phyloP scores from a whole-genome alignment of 2,329 filamentous ascomycete species.

The Coniochaeta ligniaria region DNA sequence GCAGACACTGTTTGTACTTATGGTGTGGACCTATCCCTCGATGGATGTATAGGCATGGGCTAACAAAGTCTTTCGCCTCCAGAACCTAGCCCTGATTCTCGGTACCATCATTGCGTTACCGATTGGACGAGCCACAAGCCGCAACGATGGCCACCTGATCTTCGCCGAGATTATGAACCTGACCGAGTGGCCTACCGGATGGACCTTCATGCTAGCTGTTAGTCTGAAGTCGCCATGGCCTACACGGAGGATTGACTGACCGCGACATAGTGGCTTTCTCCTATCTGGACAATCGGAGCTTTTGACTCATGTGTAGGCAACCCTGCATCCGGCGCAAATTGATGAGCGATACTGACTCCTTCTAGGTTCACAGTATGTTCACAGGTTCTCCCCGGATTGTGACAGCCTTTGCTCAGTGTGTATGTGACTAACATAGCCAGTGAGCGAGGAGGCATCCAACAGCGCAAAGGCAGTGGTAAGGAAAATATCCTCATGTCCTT shows the following conservation, averaged over 20 bases:
- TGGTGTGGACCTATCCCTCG: neutral
- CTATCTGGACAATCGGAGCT: conserved; percentile 54
- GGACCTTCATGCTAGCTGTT: conserved; percentile 48
- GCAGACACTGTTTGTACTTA: conserved; percentile 37
- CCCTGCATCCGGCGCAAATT: too few relatives aligned
- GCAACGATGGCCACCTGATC: conserved; percentile 40
- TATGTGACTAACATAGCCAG: conserved; percentile 14
- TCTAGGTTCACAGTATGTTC: conserved; percentile 10
- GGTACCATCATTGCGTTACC: conserved; percentile 51
- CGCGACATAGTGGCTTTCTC: conserved; percentile 39
- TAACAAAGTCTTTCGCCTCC: conserved; percentile 25
- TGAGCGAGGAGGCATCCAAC: conserved; percentile 55
- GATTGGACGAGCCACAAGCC: conserved; percentile 31
- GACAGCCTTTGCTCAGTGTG: neutral
- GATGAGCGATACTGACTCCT: neutral
- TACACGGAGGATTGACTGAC: neutral
- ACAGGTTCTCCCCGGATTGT: neutral
- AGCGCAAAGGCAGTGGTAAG: conserved; percentile 34
- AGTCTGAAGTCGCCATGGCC: neutral
- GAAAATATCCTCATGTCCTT: neutral
- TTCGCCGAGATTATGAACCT: conserved; percentile 50
- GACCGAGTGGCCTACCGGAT: conserved; percentile 49
- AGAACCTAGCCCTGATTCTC: conserved; percentile 48
- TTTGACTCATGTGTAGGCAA: conserved; percentile 51
- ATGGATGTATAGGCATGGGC: neutral